Evolutionary conservation across 106 monocot species (phyloP).

Genomic region (Acanthochlamys bracteata): DNA sequence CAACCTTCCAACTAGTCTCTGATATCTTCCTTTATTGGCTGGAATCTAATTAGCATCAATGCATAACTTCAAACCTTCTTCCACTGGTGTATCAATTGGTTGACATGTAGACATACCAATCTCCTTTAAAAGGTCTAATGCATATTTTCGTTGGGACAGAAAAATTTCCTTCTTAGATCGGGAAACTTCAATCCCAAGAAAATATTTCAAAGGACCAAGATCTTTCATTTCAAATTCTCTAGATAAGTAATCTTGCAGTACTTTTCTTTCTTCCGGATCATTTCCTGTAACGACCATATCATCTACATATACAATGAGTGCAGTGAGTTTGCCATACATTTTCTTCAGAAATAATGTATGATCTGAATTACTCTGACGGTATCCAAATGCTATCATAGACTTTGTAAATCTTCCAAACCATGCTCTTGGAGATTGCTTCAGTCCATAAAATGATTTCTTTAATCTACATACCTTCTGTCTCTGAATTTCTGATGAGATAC

Average conservation of each 20-base stretch:
- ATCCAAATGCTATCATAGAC: background rate
- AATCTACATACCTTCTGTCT: background rate
- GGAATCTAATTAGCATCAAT: background rate
- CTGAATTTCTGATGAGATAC: no score
- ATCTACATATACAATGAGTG: background rate
- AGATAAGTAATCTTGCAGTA: background rate
- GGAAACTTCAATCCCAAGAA: background rate
- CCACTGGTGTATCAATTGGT: background rate
- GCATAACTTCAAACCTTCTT: background rate
- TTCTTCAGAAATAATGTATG: background rate
- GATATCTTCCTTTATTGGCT: conserved; percentile 4
- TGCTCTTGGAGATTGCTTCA: conserved; percentile 1
- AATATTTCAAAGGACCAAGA: background rate
- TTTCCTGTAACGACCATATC: background rate
- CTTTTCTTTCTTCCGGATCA: background rate
- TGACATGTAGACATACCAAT: background rate
- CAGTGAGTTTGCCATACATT: background rate
- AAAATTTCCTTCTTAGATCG: background rate
- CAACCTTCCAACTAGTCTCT: conserved; percentile 7
- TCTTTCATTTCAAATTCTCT: conserved; percentile 1
- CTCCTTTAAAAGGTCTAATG: background rate
- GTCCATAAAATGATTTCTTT: background rate
- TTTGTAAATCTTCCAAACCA: background rate
- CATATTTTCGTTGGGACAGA: background rate
- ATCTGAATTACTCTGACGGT: background rate